These are phyloP conservation scores for Epicoccum sorghinum DNA, from an alignment of 2,329 filamentous ascomycete genomes.

Conservation along the genomic window DNA sequence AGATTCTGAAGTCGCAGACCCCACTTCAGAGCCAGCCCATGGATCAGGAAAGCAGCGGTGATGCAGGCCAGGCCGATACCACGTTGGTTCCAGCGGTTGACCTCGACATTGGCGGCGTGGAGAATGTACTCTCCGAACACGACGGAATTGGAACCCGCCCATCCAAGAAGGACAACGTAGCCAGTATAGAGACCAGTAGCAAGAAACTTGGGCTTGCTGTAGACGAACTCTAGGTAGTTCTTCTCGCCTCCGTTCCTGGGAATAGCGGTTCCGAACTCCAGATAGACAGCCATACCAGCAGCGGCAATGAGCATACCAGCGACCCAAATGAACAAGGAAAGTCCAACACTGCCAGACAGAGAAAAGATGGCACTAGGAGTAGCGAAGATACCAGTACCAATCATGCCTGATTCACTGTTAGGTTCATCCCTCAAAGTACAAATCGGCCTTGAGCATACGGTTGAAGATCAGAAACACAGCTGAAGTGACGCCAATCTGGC, in stretches of 20 bases:
- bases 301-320: slow-evolving; percentile 66
- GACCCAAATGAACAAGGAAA: slow-evolving; percentile 69
- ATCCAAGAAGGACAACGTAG: slow-evolving; percentile 66
- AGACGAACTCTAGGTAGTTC: slow-evolving; percentile 71
- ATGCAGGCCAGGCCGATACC: slow-evolving; percentile 71
- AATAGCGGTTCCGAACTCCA: slow-evolving; percentile 70
- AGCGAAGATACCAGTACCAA: slow-evolving; percentile 71
- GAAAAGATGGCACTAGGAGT: slow-evolving; percentile 65
- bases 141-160: slow-evolving; percentile 71
- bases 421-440: neutral
- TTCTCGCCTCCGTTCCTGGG: slow-evolving; percentile 69
- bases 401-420: slow-evolving; percentile 67
- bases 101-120: slow-evolving; percentile 66
- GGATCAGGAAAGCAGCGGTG: slow-evolving; percentile 68
- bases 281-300: slow-evolving; percentile 68
- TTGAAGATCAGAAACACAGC: slow-evolving; percentile 59
- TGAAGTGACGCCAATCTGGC: slow-evolving; percentile 37
- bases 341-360: slow-evolving; percentile 65
- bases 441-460: neutral
- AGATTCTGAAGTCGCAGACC: slow-evolving; percentile 71
- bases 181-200: slow-evolving; percentile 65
- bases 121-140: slow-evolving; percentile 75
- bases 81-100: slow-evolving; percentile 70
- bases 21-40: slow-evolving; percentile 68
- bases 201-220: slow-evolving; percentile 65